A percentile compares a stretch with the other conserved stretches of the same genome.
Evolutionary conservation across 495 filamentous ascomycete species (phyloP).

Genomic region (Aspergillus affinis): DNA sequence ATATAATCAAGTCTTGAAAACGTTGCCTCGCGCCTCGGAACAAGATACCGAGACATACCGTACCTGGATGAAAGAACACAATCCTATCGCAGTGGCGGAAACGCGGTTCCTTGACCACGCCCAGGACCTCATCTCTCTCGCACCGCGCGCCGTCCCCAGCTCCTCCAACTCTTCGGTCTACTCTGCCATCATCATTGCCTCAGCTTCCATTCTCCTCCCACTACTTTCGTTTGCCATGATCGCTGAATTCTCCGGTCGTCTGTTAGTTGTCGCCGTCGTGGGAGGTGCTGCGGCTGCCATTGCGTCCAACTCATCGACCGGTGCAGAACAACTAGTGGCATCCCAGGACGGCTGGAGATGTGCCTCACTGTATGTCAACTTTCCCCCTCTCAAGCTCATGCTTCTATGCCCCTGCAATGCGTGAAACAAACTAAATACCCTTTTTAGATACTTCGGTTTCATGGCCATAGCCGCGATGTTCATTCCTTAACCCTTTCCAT

Average conservation of each 20-base stretch:
- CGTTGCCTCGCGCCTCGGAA: slow-evolving; percentile 52
- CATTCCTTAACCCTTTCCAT: slow-evolving; percentile 26
- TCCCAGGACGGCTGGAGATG: slow-evolving; percentile 44
- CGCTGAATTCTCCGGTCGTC: slow-evolving; percentile 51
- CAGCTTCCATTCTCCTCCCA: slow-evolving; percentile 55
- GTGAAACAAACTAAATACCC: slow-evolving; percentile 11
- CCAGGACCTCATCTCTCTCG: slow-evolving; percentile 64
- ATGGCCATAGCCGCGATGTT: slow-evolving; percentile 44
- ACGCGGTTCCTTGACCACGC: slow-evolving; percentile 64
- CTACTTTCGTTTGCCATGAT: slow-evolving; percentile 58
- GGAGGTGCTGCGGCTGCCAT: slow-evolving; percentile 39
- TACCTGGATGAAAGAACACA: slow-evolving; percentile 59
- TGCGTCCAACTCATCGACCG: slow-evolving; percentile 38
- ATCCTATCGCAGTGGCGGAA: slow-evolving; percentile 65
- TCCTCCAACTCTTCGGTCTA: slow-evolving; percentile 31
- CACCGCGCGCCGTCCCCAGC: slow-evolving; percentile 22
- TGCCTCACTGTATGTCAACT: slow-evolving; percentile 35
- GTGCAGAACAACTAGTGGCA: slow-evolving; percentile 36
- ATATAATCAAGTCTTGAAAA: slow-evolving; percentile 60
- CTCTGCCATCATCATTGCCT: slow-evolving; percentile 52
- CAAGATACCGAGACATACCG: slow-evolving; percentile 65
- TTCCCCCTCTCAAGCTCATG: background rate
- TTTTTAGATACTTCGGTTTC: slow-evolving; percentile 42
- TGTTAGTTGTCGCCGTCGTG: slow-evolving; percentile 49
- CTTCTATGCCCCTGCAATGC: background rate